These are phyloP conservation scores for Mycena chlorophos DNA, from an alignment of 768 basidiomycete genomes.

Conservation along the genomic window DNA sequence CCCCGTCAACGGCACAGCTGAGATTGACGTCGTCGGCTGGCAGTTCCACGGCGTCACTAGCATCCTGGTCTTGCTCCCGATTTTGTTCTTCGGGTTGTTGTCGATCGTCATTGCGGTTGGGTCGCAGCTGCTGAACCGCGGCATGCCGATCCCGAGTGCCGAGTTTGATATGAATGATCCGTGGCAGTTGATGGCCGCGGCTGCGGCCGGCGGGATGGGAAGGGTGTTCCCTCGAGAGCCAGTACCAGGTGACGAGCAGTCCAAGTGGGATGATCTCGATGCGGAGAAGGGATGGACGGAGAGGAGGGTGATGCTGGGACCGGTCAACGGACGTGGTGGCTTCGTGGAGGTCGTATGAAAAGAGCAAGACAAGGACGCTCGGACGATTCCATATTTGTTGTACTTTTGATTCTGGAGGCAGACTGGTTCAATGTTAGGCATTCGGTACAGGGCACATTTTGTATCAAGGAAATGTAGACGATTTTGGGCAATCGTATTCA, in stretches of 20 bases:
- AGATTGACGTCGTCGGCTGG: neutral
- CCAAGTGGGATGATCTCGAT: neutral
- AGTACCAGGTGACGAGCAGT: too few relatives aligned
- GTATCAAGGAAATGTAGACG: too few relatives aligned
- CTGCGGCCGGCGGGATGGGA: neutral
- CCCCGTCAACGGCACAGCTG: neutral
- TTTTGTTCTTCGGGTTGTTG: neutral
- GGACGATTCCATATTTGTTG: too few relatives aligned
- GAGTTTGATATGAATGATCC: neutral
- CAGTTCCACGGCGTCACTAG: neutral
- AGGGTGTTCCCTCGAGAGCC: too few relatives aligned
- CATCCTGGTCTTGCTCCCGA: neutral
- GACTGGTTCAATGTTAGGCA: too few relatives aligned
- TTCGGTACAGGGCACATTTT: too few relatives aligned
- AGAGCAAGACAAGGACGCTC: too few relatives aligned
- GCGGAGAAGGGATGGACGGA: neutral
- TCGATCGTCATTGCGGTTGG: neutral
- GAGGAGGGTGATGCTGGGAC: neutral
- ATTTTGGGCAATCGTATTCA: too few relatives aligned
- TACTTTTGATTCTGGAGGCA: too few relatives aligned
- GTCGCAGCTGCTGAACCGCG: neutral
- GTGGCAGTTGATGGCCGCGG: neutral
- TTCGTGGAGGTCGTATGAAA: neutral
- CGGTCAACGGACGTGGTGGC: neutral
- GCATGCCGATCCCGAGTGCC: neutral